These are phyloP conservation scores for Melastoma malabathricum DNA, from an alignment of 345 rosid genomes.

Conservation along the genomic window DNA sequence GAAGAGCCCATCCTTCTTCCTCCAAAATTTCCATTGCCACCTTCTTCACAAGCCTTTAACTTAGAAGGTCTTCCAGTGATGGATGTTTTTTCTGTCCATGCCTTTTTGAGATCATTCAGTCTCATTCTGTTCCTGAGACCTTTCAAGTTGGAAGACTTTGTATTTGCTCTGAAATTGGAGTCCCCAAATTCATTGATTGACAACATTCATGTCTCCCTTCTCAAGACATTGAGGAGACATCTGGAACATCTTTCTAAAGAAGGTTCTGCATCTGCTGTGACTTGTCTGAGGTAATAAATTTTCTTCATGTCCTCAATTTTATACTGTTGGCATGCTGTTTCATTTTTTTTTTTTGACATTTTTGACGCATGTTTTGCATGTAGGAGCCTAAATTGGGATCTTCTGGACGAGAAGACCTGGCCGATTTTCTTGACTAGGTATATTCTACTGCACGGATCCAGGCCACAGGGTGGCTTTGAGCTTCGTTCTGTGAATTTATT, in stretches of 20 bases:
- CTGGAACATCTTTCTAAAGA: constrained; percentile 62
- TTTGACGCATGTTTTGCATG: constrained; percentile 12
- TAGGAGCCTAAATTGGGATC: constrained; percentile 91
- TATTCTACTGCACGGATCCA: constrained; percentile 50
- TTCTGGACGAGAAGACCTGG: constrained; percentile 71
- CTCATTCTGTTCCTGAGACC: constrained; percentile 77
- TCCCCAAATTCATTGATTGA: constrained; percentile 55
- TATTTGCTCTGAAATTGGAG: constrained; percentile 45
- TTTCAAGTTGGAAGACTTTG: constrained; percentile 81
- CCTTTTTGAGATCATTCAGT: constrained; percentile 86
- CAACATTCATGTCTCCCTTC: constrained; percentile 67
- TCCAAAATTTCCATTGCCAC: constrained; percentile 56
- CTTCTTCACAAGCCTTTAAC: constrained; percentile 47
- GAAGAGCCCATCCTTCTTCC: constrained; percentile 38
- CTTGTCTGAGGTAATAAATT: constrained; percentile 73
- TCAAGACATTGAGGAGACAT: constrained; percentile 60
- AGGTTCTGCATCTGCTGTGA: constrained; percentile 67
- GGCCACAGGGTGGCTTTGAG: constrained; percentile 36
- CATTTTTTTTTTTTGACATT: constrained; percentile 10
- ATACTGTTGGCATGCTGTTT: constrained; percentile 5
- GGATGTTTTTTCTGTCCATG: constrained; percentile 58
- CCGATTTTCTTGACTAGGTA: constrained; percentile 78
- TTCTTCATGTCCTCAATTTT: not conserved
- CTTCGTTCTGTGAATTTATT: constrained; percentile 43
- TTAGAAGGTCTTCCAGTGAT: constrained; percentile 50